phyloP scores from a whole-genome alignment of 1,284 basidiomycete species.

The Cutaneotrichosporon spelunceum region DNA sequence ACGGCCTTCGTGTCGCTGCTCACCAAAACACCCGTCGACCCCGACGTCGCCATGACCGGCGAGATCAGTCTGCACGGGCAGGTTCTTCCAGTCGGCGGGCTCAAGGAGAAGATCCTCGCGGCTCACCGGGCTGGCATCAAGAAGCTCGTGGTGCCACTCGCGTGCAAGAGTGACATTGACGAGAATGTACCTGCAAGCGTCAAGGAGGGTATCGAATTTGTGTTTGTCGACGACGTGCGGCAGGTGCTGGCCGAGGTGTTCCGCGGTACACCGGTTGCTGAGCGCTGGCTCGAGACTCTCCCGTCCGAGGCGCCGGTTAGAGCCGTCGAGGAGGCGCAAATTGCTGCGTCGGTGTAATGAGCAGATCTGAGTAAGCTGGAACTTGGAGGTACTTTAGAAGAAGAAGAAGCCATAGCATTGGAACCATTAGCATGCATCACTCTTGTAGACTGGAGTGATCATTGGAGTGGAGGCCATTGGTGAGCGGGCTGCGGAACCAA shows the following conservation, averaged over 20 bases:
- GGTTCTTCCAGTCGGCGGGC: conserved; percentile 85
- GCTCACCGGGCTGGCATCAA: conserved; percentile 91
- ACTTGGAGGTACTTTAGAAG: too few species aligned
- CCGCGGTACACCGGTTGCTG: conserved; percentile 59
- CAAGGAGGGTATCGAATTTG: conserved; percentile 86
- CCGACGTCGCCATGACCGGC: conserved; percentile 93
- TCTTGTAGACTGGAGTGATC: conserved; percentile 11
- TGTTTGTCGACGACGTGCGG: conserved; percentile 81
- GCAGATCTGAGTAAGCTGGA: too few species aligned
- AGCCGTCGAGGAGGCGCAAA: conserved; percentile 1
- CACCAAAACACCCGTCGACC: conserved; percentile 73
- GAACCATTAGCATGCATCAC: conserved; percentile 18
- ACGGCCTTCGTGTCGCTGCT: conserved; percentile 88
- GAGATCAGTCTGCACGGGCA: conserved; percentile 90
- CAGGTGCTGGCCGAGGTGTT: conserved; percentile 86
- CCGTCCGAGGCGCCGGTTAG: conserved; percentile 38
- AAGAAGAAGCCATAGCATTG: conserved; percentile 5
- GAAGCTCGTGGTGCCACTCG: conserved; percentile 76
- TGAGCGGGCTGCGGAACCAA: too few species aligned
- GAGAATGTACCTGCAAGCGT: conserved; percentile 93
- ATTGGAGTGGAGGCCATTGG: too few species aligned
- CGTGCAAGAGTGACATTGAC: conserved; percentile 86
- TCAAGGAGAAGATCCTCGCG: conserved; percentile 94
- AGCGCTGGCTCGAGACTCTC: conserved; percentile 65
- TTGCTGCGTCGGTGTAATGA: background rate